phyloP scores from a whole-genome alignment of 257 asterid species.

The Solanum chilense region DNA sequence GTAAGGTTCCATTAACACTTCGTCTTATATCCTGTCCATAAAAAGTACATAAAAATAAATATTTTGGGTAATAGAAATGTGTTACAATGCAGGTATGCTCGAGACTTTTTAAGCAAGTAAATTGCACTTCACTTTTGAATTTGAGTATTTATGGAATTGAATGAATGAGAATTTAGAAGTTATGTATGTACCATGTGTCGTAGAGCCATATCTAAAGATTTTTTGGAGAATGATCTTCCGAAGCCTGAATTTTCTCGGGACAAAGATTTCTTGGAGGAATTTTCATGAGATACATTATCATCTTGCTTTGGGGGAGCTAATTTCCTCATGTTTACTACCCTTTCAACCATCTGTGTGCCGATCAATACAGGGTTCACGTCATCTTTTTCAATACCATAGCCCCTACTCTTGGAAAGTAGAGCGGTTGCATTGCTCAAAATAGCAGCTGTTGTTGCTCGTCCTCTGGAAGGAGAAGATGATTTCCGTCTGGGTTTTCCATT shows the following conservation, averaged over 20 bases:
- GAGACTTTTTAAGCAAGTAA: background rate
- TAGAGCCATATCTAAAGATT: constrained; percentile 84
- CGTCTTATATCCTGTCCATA: constrained; percentile 55
- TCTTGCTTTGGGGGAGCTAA: constrained; percentile 77
- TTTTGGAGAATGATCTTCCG: constrained; percentile 72
- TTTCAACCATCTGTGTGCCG: constrained; percentile 77
- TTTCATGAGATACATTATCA: constrained; percentile 16
- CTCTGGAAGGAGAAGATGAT: constrained; percentile 55
- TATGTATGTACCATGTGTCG: constrained; percentile 73
- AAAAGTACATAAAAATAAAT: background rate
- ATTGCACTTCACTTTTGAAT: background rate
- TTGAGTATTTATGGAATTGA: background rate
- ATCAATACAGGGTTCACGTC: constrained; percentile 71
- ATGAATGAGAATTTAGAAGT: background rate
- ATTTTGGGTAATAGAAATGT: background rate
- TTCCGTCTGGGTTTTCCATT: constrained; percentile 35
- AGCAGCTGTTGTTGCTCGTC: constrained; percentile 13
- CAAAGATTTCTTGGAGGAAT: constrained; percentile 27
- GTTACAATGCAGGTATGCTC: background rate
- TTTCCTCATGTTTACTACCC: constrained; percentile 91
- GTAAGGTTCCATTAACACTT: constrained; percentile 25
- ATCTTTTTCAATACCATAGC: constrained; percentile 22
- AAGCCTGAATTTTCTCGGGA: constrained; percentile 52
- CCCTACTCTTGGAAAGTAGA: constrained; percentile 36
- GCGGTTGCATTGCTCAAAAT: constrained; percentile 15